These are phyloP conservation scores for Pythium aquatile DNA, from an alignment of 352 stramenopile species.

Conservation along the genomic window DNA sequence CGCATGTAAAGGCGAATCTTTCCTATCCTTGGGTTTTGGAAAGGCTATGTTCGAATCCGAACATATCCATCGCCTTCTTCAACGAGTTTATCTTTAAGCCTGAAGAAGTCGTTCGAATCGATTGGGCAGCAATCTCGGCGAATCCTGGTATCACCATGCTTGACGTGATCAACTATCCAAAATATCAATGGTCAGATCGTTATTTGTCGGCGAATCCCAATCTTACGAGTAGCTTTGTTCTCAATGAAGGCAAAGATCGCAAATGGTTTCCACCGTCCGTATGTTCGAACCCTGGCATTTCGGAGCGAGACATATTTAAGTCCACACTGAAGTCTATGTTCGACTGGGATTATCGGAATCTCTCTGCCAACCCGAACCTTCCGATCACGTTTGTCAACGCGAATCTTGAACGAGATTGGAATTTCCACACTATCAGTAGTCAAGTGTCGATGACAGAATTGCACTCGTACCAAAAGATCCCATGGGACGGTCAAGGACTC, in stretches of 20 bases:
- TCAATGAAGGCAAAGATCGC: background rate
- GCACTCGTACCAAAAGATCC: background rate
- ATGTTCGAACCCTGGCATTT: background rate
- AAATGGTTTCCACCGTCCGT: background rate
- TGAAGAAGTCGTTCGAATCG: background rate
- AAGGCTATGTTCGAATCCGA: background rate
- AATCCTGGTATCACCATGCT: background rate
- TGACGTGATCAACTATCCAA: background rate
- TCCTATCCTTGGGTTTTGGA: conserved; percentile 1
- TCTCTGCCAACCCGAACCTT: conserved; percentile 1
- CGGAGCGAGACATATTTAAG: conserved; percentile 4
- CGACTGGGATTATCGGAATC: conserved; percentile 2
- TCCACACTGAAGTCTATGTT: background rate
- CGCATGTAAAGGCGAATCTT: background rate
- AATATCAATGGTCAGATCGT: background rate
- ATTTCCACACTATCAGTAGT: background rate
- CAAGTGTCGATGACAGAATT: background rate
- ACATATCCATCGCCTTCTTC: conserved; percentile 1
- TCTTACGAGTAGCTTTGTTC: conserved; percentile 3
- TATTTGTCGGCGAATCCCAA: conserved; percentile 7
- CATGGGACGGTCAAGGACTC: background rate
- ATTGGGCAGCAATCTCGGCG: background rate
- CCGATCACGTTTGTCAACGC: background rate
- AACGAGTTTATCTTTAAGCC: conserved; percentile 1
- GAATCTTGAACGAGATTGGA: background rate